A percentile compares a stretch with the other conserved stretches of the same genome.
phyloP scores from a whole-genome alignment of 116 monocot genomes.

The Papilionanthe hybrid region DNA sequence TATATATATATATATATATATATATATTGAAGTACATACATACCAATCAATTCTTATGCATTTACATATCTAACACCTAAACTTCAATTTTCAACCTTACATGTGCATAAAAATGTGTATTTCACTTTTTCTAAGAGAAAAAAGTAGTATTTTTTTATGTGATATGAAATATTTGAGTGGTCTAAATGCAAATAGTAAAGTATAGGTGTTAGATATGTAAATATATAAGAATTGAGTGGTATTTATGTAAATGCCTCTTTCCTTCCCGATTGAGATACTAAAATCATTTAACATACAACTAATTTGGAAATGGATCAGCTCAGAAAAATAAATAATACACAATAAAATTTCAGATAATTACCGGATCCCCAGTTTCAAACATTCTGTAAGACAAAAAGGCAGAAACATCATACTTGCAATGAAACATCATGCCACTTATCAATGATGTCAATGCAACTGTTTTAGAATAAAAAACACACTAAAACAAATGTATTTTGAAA shows the following conservation, averaged over 20 bases:
- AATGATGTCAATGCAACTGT: background rate
- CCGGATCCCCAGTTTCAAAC: conserved; percentile 78
- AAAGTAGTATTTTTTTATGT: too few species aligned
- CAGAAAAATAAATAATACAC: background rate
- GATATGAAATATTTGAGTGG: too few species aligned
- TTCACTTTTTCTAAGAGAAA: too few species aligned
- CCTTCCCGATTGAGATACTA: background rate
- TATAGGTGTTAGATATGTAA: too few species aligned
- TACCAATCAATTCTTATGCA: too few species aligned
- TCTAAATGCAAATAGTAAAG: too few species aligned
- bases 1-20: background rate
- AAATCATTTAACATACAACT: background rate
- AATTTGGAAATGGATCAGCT: background rate
- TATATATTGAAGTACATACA: background rate
- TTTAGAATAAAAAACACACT: background rate
- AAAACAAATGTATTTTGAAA: too few species aligned
- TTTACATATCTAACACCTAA: too few species aligned
- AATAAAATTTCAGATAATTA: conserved; percentile 23
- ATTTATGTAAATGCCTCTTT: too few species aligned
- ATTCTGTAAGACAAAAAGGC: conserved; percentile 74
- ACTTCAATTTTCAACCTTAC: too few species aligned
- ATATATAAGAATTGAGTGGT: too few species aligned
- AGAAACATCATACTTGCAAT: conserved; percentile 88
- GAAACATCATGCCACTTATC: conserved; percentile 1
- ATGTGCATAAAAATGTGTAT: too few species aligned